Base-by-base conservation (phyloP, 2,329 filamentous ascomycete genomes). In the Fusarium sp. region DNA sequence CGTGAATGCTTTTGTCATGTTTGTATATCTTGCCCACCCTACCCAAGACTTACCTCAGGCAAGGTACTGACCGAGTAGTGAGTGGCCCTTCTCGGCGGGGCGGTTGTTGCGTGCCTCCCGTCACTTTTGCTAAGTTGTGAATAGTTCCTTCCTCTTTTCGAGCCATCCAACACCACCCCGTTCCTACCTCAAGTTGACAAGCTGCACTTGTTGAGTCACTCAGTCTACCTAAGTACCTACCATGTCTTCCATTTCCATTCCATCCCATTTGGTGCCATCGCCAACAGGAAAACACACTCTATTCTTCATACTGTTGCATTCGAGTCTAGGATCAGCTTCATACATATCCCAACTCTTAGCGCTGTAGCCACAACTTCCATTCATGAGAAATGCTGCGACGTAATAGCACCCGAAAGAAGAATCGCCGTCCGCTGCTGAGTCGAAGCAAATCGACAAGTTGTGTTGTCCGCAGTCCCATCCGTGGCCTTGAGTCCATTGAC, bases 361-460 rank as follows among this genome's bases (percentile, higher is more conserved):
- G 41, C 27, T 31, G 35, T 46, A 18, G 8, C 33, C 36, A n/a
- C 45, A 33, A 31, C 20, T 31, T 37, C 31, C 21, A 11, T 10
- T 9, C 39, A 47, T 58, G 46, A 63, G 73, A 69, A 27, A 87
- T 87, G 85, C 78, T 84, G 51, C 82, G 81, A 63, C 80, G 81
- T 35, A 85, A 83, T 60, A 86, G 81, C 70, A 78, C 77, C 62
- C 84, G 79, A 58, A 75, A 71, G 47, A 72, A 78, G 75, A 68
- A 81, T 74, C 69, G 77, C 71, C 72, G 80, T 74, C 72, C 78
- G 81, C 53, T 87, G 81, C 53, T 87, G 23, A 76, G 78, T 69
- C 83, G 82, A 67, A 85, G 83, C 74, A 88, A 86, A 72, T 88
- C 86, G 9, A 81, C 80, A n/a, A 81, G 79, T 59, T 85, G 85